Evolutionary conservation across 1,284 basidiomycete species (phyloP).

Genomic region (Melampsora larici-populina): DNA sequence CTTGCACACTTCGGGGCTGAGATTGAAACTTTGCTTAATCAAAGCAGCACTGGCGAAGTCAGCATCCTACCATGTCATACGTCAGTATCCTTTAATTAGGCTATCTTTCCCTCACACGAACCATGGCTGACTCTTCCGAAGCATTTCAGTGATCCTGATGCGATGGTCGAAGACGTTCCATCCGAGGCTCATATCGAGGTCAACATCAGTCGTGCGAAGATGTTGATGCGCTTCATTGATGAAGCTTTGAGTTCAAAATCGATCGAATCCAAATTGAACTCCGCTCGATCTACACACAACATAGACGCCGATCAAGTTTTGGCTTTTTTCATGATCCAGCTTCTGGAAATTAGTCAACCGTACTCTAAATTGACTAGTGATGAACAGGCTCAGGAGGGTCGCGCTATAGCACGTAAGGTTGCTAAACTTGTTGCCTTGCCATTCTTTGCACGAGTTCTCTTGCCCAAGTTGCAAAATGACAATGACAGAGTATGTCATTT

Average conservation of each 20-base stretch:
- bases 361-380: background rate
- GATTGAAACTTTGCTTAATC: constrained; percentile 32
- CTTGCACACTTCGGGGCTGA: constrained; percentile 41
- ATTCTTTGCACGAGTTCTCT: constrained; percentile 30
- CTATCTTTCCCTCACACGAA: background rate
- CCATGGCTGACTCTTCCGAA: background rate
- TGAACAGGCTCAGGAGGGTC: constrained; percentile 17
- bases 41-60: background rate
- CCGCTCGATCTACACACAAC: constrained; percentile 26
- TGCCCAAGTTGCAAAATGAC: constrained; percentile 28
- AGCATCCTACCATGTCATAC: constrained; percentile 21
- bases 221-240: constrained; percentile 35
- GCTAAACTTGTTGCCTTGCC: constrained; percentile 39
- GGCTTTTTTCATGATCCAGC: constrained; percentile 37
- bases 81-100: constrained; percentile 7
- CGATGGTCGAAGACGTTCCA: constrained; percentile 27
- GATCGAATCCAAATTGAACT: constrained; percentile 41
- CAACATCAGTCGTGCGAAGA: constrained; percentile 19
- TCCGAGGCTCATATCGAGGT: background rate
- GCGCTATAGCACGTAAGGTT: constrained; percentile 22
- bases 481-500: constrained; percentile 21
- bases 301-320: constrained; percentile 39
- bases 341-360: constrained; percentile 32
- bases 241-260: constrained; percentile 30
- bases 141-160: background rate